A percentile compares a stretch with the other conserved stretches of the same genome.
Evolutionary conservation across 352 stramenopile genomes (phyloP).

Genomic region (Globisporangium echinulatum): DNA sequence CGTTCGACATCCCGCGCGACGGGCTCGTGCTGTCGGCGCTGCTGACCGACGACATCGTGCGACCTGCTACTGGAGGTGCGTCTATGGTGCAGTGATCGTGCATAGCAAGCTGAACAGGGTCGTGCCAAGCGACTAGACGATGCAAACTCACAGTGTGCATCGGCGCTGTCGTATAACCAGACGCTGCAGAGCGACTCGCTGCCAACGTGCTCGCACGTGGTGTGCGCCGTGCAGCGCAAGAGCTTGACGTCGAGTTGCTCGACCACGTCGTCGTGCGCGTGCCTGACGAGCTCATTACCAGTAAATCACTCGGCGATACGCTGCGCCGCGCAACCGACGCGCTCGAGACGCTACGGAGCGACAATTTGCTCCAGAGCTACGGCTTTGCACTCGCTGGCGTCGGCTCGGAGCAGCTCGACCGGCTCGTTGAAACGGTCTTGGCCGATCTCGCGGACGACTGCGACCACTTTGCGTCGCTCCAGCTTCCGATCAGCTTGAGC

Average conservation of each 20-base stretch:
- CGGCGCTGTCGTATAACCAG: neutral
- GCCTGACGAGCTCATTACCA: constrained; percentile 38
- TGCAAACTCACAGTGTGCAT: no score
- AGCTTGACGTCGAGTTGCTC: constrained; percentile 50
- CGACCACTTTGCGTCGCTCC: constrained; percentile 52
- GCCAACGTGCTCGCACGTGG: constrained; percentile 36
- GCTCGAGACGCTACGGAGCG: constrained; percentile 32
- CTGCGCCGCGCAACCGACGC: constrained; percentile 25
- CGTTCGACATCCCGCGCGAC: constrained; percentile 54
- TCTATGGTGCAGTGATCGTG: neutral
- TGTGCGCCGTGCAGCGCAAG: constrained; percentile 36
- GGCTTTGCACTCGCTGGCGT: constrained; percentile 37
- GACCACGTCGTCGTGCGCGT: constrained; percentile 62
- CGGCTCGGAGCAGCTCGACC: constrained; percentile 21
- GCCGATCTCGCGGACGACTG: constrained; percentile 31
- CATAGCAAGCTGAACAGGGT: no score
- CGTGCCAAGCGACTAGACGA: no score
- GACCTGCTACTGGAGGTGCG: constrained; percentile 19
- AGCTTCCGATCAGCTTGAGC: constrained; percentile 40
- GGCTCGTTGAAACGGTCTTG: constrained; percentile 40
- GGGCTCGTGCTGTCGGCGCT: constrained; percentile 53
- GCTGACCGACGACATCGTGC: constrained; percentile 45
- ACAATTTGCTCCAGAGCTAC: constrained; percentile 55
- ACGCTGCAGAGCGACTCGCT: constrained; percentile 29
- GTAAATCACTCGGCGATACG: constrained; percentile 21